Conservation (phyloP, 495 filamentous ascomycete genomes). For the Penicillium riverlandense region DNA sequence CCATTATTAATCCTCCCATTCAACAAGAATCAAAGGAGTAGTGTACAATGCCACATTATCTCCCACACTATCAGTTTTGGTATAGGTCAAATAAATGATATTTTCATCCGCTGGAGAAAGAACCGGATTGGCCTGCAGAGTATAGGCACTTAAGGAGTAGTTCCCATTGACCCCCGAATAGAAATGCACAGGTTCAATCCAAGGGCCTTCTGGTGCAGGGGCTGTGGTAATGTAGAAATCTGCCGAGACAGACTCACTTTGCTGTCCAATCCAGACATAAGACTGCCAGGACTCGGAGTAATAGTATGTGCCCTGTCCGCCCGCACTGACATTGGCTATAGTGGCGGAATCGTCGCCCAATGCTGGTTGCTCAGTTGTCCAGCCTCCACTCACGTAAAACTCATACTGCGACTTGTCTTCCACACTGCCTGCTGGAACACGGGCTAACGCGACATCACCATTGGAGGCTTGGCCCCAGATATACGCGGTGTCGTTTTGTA, state of each 20-base stretch:
- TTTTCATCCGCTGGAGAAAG: constrained; percentile 8
- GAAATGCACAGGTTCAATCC: constrained; percentile 16
- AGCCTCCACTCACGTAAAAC: constrained; percentile 15
- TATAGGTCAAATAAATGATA: constrained; percentile 22
- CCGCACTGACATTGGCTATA: constrained; percentile 17
- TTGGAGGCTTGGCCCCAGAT: constrained; percentile 16
- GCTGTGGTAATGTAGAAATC: constrained; percentile 28
- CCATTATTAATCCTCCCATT: constrained; percentile 3
- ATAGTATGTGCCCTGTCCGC: constrained; percentile 26
- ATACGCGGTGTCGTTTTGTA: constrained; percentile 17
- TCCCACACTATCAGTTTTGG: constrained; percentile 8
- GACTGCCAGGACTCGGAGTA: constrained; percentile 14
- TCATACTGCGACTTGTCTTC: constrained; percentile 16
- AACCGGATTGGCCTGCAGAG: constrained; percentile 20
- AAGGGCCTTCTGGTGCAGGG: constrained; percentile 19
- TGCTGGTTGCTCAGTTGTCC: constrained; percentile 11
- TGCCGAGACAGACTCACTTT: constrained; percentile 8
- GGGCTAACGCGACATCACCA: constrained; percentile 14
- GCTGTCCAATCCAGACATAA: constrained; percentile 27
- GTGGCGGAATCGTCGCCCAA: constrained; percentile 7
- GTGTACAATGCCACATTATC: constrained; percentile 9
- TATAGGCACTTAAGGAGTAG: constrained; percentile 11
- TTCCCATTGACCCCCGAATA: constrained; percentile 14
- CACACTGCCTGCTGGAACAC: constrained; percentile 13
- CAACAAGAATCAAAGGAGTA: constrained; percentile 12